Percentiles rank a stretch among this genome's conserved stretches.
These are phyloP conservation scores for Colletotrichum chlorophyti DNA, from an alignment of 2,329 filamentous ascomycete genomes.

Conservation along the genomic window DNA sequence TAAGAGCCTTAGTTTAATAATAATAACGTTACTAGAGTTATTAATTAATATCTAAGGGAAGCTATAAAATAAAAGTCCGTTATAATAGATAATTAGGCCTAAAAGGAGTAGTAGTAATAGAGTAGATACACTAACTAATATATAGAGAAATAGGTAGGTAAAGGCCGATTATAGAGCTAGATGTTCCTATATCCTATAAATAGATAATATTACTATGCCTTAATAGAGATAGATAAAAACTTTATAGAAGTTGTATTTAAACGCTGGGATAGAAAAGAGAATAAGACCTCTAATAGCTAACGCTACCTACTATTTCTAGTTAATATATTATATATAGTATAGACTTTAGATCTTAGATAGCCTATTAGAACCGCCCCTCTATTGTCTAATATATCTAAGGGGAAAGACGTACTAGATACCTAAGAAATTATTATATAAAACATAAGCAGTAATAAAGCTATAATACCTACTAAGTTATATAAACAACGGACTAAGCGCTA, in stretches of 20 bases:
- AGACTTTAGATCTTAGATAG: not conserved
- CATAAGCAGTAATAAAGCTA: not conserved
- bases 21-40: not conserved
- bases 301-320: not conserved
- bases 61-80: not conserved
- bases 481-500: not conserved
- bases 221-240: conserved; percentile 16
- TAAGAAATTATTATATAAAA: not conserved
- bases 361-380: not conserved
- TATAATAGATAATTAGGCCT: not conserved
- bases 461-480: not conserved
- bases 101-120: not conserved
- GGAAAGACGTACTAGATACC: not conserved
- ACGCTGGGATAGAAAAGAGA: not conserved
- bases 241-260: conserved; percentile 3
- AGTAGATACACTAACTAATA: not conserved
- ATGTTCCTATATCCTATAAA: conserved; percentile 17
- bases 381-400: not conserved
- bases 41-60: not conserved
- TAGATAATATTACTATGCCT: conserved; percentile 10
- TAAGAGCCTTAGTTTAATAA: not conserved
- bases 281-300: not conserved
- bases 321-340: not conserved
- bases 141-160: conserved; percentile 4
- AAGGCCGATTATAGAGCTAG: not conserved